Conservation (phyloP, 2,329 filamentous ascomycete genomes). For the Xylaria sp. region DNA sequence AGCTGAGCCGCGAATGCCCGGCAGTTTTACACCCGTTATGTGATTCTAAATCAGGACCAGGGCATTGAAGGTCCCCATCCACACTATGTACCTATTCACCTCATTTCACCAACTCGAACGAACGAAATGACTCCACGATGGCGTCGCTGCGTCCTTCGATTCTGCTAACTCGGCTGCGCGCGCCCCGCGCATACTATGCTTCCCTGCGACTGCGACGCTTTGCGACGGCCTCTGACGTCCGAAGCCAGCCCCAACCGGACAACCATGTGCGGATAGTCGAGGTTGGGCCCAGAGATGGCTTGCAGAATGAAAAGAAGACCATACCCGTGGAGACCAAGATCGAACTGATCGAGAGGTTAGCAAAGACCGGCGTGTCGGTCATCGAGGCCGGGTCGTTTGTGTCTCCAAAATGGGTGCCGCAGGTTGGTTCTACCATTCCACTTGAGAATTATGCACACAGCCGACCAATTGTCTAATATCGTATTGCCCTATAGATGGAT, state of each 20-base stretch:
- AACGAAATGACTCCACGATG: constrained; percentile 48
- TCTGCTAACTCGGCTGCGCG: constrained; percentile 43
- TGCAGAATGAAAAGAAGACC: constrained; percentile 73
- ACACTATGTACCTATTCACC: background rate
- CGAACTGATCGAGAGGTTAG: constrained; percentile 68
- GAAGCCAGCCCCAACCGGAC: constrained; percentile 42
- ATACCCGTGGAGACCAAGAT: constrained; percentile 71
- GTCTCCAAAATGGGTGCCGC: constrained; percentile 73
- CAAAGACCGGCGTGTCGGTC: constrained; percentile 65
- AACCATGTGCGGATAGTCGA: constrained; percentile 65
- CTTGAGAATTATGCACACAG: background rate
- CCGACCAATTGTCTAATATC: constrained; percentile 31
- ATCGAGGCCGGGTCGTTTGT: constrained; percentile 77
- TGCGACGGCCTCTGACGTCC: constrained; percentile 49
- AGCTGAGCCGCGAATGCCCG: constrained; percentile 39
- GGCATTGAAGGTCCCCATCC: background rate
- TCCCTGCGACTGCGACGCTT: constrained; percentile 41
- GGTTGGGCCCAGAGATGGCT: constrained; percentile 74
- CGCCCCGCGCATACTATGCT: constrained; percentile 33
- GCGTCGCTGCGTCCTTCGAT: constrained; percentile 49
- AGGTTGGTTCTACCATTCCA: constrained; percentile 57
- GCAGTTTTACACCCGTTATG: constrained; percentile 15
- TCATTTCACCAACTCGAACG: constrained; percentile 6
- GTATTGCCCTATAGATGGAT: constrained; percentile 70
- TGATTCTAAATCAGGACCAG: constrained; percentile 1